Evolutionary conservation across 2,329 filamentous ascomycete genomes (phyloP), one percentile per base, ranked within the genome.

Genomic region (Akanthomyces lecanii): DNA sequence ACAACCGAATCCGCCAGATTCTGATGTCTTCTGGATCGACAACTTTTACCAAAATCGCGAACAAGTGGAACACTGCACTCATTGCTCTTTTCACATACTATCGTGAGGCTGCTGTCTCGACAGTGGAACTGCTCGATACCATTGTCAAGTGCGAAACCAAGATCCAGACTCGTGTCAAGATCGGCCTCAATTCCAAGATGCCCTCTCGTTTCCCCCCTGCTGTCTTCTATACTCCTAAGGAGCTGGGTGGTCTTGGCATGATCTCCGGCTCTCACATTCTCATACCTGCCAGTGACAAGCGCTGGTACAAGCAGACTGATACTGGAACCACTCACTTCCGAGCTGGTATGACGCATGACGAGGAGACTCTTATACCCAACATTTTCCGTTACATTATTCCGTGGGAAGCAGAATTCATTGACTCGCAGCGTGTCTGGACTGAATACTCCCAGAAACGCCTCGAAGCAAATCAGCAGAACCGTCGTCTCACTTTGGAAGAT

Each of bases 91-190:
- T 99, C 78, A 98, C 95, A 0, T 99, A 99, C 77, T 99, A 99
- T 74, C 91, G 95, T 74, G 95, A 99, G 74, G 95, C 95, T 54
- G 95, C 95, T 18, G 94, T 98, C 1, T 97, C 94, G 0, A 99
- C 96, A 0, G 91, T 98, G 65, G 90, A 92, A 65, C 82, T 99
- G 5, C 84, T 99, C 3, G 95, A 99, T 73, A 97, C 94, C 0
- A 99, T 99, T 69, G 95, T 99, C 74, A 99, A 99, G 78, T 99
- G 95, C 69, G 95, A 99, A 77, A 99, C 96, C 16, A 99, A 99
- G 82, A 99, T 99, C 61, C 95, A 99, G 78, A 99, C 95, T 5
- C 87, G 95, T 73, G 95, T 99, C 70, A 99, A 99, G 84, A 99
- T 99, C 70, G 95, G 95, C 2, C 78, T 99, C 65, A 99, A 99